Base-by-base conservation (phyloP, 176 grass and related monocot genomes). In the Tuctoria greenei region DNA sequence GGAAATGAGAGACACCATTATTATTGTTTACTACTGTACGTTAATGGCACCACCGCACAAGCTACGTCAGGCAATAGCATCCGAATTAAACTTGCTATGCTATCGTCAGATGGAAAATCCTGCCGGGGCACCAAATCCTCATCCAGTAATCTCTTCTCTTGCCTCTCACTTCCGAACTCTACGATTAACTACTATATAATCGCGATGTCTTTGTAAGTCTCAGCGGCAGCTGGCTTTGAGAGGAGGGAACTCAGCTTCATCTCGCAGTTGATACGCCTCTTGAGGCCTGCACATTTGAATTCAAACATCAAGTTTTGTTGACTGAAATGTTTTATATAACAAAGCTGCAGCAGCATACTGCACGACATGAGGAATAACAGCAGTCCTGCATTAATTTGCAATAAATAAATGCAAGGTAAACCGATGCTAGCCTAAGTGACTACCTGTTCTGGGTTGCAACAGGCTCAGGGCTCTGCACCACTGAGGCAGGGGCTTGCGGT, bases 221-320 rank as follows among this genome's bases (percentile, higher is more conserved):
- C 27, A 67, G 73, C 73, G 42, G 38, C 54, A 9, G 14, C 25
- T 36, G 47, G 67, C 69, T 50, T 79, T 73, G 40, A 96, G 86
- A 73, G 89, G 93, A 66, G 92, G 92, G 65, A 95, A 95, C 10
- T 91, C 86, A 34, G 39, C 57, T n/a, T 96, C 86, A 73, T 92
- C 78, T 71, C 55, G 87, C 65, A 92, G 79, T 36, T 59, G 43
- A 74, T 67, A 96, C 5, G 63, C 37, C 20, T 47, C 49, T 36
- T 44, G 37, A 40, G 68, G 71, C 78, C 93, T 96, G 86, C 81
- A 49, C 15, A 10, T 75, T 78, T 79, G 54, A 21, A 67, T 50
- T 42, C 11, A 51, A 58, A 31, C n/a, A 36, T 71, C 13, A 46
- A n/a, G 5, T 70, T 69, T 61, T 69, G 25, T 75, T 51, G 1